Evolutionary conservation across 305 asterid genomes (phyloP).

Genomic region (Plantago coronopus): DNA sequence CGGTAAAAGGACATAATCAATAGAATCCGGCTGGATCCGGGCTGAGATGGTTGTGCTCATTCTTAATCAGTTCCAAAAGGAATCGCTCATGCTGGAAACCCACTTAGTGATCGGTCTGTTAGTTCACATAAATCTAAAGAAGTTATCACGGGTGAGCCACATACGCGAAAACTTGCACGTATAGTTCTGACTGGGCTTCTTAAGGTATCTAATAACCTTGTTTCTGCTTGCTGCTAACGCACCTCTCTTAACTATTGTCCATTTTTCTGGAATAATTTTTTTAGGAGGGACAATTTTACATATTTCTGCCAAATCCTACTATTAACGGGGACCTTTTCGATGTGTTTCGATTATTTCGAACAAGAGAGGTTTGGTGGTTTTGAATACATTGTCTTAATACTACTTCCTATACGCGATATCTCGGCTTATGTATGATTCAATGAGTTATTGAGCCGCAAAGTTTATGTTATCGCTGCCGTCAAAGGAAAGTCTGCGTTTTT

Average conservation of each 20-base stretch:
- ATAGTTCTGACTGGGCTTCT: no score
- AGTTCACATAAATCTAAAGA: not conserved
- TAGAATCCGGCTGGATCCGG: not conserved
- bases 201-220: no score
- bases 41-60: not conserved
- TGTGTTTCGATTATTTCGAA: no score
- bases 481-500: no score
- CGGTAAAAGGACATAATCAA: not conserved
- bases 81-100: not conserved
- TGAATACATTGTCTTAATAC: no score
- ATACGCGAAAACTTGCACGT: conserved; percentile 5
- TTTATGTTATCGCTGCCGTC: no score
- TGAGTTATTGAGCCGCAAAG: no score
- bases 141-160: conserved; percentile 8
- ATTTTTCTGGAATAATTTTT: not conserved
- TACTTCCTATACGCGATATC: no score
- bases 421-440: no score
- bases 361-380: no score
- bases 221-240: no score
- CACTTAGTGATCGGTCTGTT: not conserved
- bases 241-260: not conserved
- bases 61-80: not conserved
- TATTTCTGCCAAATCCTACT: not conserved
- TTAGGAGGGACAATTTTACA: not conserved
- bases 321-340: not conserved